These are phyloP conservation scores for Gaertneriomyces sp. DNA, from an alignment of 192 early-diverging fungal species.

Conservation along the genomic window DNA sequence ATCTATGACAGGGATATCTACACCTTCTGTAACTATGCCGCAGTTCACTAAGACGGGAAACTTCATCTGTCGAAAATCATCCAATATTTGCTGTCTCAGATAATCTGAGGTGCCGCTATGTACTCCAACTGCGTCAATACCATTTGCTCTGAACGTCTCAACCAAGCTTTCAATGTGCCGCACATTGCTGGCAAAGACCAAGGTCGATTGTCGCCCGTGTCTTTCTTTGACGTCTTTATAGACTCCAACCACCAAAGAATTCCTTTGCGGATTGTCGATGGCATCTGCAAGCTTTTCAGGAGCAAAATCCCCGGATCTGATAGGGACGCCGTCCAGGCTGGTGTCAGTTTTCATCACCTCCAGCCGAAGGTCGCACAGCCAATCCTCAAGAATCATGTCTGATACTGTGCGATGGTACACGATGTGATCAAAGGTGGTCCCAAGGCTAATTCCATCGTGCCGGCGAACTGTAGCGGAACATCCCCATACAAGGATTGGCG, in stretches of 20 bases:
- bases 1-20: constrained; percentile 87
- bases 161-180: constrained; percentile 64
- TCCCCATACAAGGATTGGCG: constrained; percentile 77
- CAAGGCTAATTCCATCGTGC: constrained; percentile 73
- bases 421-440: constrained; percentile 70
- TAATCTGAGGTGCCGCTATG: constrained; percentile 51
- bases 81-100: constrained; percentile 56
- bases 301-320: constrained; percentile 59
- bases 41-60: constrained; percentile 87
- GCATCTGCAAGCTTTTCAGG: constrained; percentile 40
- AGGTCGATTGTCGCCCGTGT: constrained; percentile 54
- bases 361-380: constrained; percentile 67
- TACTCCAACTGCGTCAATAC: constrained; percentile 42
- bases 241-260: constrained; percentile 9
- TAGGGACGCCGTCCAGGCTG: constrained; percentile 50
- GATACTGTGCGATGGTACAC: constrained; percentile 69
- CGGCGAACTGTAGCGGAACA: constrained; percentile 88
- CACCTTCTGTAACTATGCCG: constrained; percentile 69
- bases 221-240: constrained; percentile 2
- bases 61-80: constrained; percentile 54
- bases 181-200: constrained; percentile 89
- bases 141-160: constrained; percentile 46
- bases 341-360: constrained; percentile 62
- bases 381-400: constrained; percentile 79
- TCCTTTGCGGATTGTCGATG: constrained; percentile 22